Evolutionary conservation across 78 protist genomes (phyloP).

Genomic region (Protostelium mycophagum): DNA sequence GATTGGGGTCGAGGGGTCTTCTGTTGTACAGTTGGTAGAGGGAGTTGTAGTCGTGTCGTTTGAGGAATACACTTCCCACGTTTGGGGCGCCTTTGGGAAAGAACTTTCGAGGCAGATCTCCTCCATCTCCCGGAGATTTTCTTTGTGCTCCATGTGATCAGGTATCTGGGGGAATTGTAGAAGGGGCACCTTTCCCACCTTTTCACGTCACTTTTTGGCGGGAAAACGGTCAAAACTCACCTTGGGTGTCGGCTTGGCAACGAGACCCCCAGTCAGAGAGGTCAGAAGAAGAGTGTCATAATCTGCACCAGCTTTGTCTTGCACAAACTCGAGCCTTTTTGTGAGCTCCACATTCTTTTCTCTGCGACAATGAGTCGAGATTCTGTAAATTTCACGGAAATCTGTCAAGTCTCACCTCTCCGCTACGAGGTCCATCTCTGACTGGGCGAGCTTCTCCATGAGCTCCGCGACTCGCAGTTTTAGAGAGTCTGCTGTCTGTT

Average conservation of each 20-base stretch:
- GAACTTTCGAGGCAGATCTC: background rate
- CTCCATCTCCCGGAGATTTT: background rate
- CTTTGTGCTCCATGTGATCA: no score
- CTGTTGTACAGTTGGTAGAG: background rate
- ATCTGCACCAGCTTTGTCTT: no score
- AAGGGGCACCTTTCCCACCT: no score
- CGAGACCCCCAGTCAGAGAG: background rate
- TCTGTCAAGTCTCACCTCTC: background rate
- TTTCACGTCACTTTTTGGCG: background rate
- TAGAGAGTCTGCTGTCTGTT: no score
- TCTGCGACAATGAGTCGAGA: background rate
- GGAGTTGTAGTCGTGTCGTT: background rate
- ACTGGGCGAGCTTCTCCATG: no score
- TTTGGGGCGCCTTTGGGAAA: background rate
- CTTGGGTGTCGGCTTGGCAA: background rate
- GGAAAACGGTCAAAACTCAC: background rate
- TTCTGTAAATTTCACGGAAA: background rate
- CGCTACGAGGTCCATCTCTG: no score
- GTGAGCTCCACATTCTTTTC: background rate
- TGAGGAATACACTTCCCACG: background rate
- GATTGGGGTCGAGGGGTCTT: background rate
- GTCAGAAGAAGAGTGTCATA: no score
- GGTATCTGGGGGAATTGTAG: no score
- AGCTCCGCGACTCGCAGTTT: no score
- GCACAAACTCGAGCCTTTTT: no score